A percentile compares a stretch with the other conserved stretches of the same genome.
Evolutionary conservation across 805 yeast genomes (phyloP).

Genomic region (Zygoascus bituminiphila): DNA sequence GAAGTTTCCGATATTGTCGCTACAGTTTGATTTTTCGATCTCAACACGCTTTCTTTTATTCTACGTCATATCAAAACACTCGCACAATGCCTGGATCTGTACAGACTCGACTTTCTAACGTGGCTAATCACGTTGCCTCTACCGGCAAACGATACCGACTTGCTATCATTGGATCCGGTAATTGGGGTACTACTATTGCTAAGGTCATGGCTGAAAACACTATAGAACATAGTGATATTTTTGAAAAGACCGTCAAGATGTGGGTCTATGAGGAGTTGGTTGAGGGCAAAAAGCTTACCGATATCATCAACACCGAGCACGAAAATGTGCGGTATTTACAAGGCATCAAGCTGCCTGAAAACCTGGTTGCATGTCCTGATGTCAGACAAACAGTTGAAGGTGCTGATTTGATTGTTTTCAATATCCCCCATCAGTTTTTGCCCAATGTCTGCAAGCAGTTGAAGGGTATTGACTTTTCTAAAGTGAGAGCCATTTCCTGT

Average conservation of each 20-base stretch:
- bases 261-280: conserved; percentile 89
- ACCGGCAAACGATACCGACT: conserved; percentile 40
- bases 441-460: conserved; percentile 67
- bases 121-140: conserved; percentile 11
- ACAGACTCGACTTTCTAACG: conserved; percentile 5
- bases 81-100: conserved; percentile 1
- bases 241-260: conserved; percentile 74
- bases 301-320: conserved; percentile 81
- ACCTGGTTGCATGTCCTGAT: conserved; percentile 82
- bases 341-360: conserved; percentile 76
- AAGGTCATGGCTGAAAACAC: conserved; percentile 90
- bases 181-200: conserved; percentile 97
- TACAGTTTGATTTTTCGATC: no score
- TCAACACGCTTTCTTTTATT: no score
- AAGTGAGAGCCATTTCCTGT: conserved; percentile 86
- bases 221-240: conserved; percentile 59
- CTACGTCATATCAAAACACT: not conserved
- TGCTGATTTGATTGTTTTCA: conserved; percentile 84
- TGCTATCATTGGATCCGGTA: conserved; percentile 90
- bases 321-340: conserved; percentile 94
- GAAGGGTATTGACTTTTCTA: conserved; percentile 62
- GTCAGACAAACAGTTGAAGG: conserved; percentile 64
- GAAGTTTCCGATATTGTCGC: not conserved
- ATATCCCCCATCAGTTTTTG: conserved; percentile 95
- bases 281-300: conserved; percentile 74